A percentile compares a stretch with the other conserved stretches of the same genome.
phyloP scores from a whole-genome alignment of 805 yeast species.

The Candida oleophila region DNA sequence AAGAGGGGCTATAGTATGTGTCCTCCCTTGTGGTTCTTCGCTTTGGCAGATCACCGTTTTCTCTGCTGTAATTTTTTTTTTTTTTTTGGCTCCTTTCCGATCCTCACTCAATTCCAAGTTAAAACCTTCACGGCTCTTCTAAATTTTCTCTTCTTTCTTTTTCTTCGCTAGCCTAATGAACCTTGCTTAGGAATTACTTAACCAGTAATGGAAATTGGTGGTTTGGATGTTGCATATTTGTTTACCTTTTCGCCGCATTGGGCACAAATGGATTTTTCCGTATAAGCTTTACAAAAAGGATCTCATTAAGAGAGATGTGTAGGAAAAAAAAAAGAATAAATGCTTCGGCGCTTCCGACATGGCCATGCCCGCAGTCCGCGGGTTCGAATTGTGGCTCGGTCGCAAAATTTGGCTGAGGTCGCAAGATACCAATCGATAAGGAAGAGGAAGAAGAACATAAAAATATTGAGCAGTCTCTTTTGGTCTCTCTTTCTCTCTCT shows the following conservation, averaged over 20 bases:
- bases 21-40: no score
- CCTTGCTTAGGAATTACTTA: background rate
- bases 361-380: background rate
- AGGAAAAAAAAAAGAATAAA: background rate
- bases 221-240: background rate
- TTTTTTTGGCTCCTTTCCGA: background rate
- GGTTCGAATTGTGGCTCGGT: background rate
- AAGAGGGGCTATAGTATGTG: background rate
- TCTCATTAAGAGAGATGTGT: background rate
- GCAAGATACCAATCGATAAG: background rate
- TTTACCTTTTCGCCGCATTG: background rate
- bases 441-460: background rate
- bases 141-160: background rate
- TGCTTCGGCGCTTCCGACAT: background rate
- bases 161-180: background rate
- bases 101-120: background rate
- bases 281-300: background rate
- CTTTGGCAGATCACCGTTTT: no score
- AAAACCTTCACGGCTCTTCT: background rate
- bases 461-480: background rate
- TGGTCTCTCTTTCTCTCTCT: background rate
- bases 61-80: no score
- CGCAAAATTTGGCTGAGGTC: background rate
- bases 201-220: slow-evolving; percentile 2
- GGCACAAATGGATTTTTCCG: slow-evolving; percentile 1